Base-by-base conservation (phyloP, 2,329 filamentous ascomycete genomes). In the Epichloe hybrida region DNA sequence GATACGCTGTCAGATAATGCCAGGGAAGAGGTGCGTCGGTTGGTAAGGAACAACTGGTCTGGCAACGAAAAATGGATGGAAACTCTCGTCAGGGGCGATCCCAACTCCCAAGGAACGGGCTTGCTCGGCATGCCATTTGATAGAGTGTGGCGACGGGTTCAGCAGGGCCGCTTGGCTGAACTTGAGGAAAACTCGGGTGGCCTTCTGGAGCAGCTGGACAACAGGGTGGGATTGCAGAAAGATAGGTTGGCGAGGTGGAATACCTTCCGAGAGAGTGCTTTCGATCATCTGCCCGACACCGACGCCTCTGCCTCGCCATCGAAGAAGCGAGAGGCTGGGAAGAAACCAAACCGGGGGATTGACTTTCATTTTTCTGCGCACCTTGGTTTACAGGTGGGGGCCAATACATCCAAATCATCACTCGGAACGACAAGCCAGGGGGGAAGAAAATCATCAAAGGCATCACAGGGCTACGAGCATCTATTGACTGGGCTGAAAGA, bases 51-150 rank as follows among this genome's bases (percentile, higher is more conserved):
- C 54, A 87, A 88, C 57, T 95, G 89, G 89, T 73, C 86, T 13
- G 89, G 88, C 2, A 80, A 83, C 59, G 78, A 83, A 53, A 76
- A 79, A 51, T 91, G 88, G 83, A 75, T 87, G 58, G 77, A 87
- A 46, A 73, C 79, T 2, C 68, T 95, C 20, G 63, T 93, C 0
- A 73, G 83, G 48, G 86, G 86, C 2, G 83, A 87, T 44, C 70
- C 72, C 20, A 70, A 70, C 7, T 67, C 72, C 2, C 70, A 70
- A 27, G 76, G 72, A 35, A 84, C 86, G 53, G 75, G 72, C 0
- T 69, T 93, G n/a, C 63, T 95, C 13, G 75, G 75, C 2, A 74
- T 75, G 37, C 72, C 79, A 0, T 93, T 90, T 55, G 77, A 86
- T 34, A 72, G 79, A 8, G 77, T 93, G 1, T 94, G 86, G 86